A percentile compares a stretch with the other conserved stretches of the same genome.
These are phyloP conservation scores for Fragilaria radians DNA, from an alignment of 108 stramenopile genomes.

Conservation along the genomic window DNA sequence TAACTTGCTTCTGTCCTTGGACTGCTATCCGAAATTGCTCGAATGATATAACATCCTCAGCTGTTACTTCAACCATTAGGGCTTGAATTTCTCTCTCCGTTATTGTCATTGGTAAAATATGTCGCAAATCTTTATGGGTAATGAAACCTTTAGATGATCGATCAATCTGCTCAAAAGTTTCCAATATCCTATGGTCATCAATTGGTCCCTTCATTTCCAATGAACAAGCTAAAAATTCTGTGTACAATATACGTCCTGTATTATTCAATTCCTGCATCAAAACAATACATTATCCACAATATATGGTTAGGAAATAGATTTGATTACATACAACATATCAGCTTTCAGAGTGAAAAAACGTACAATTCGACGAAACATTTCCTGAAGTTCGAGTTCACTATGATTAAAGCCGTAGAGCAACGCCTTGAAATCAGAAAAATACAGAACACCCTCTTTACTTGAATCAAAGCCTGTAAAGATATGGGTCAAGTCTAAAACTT, in stretches of 20 bases:
- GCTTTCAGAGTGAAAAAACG: too few species aligned
- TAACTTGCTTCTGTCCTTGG: too few species aligned
- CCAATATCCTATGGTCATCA: constrained; percentile 49
- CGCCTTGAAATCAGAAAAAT: constrained; percentile 44
- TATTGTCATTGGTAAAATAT: too few species aligned
- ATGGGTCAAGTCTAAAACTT: constrained; percentile 67
- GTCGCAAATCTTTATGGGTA: too few species aligned
- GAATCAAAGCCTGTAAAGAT: constrained; percentile 65
- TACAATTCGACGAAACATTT: constrained; percentile 19
- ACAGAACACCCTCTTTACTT: constrained; percentile 61
- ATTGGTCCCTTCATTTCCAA: constrained; percentile 62
- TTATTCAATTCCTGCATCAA: not conserved
- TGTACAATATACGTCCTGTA: constrained; percentile 43
- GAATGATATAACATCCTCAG: too few species aligned
- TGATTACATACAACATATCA: too few species aligned
- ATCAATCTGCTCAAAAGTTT: constrained; percentile 82
- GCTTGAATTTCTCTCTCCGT: too few species aligned
- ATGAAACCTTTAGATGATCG: too few species aligned
- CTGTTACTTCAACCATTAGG: too few species aligned
- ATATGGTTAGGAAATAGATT: too few species aligned
- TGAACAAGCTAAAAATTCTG: constrained; percentile 85
- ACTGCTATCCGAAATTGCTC: too few species aligned
- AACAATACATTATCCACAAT: too few species aligned
- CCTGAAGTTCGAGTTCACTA: constrained; percentile 28
- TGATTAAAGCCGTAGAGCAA: constrained; percentile 11